Base-by-base conservation (phyloP, 768 basidiomycete genomes). In the Paxillus involutus region DNA sequence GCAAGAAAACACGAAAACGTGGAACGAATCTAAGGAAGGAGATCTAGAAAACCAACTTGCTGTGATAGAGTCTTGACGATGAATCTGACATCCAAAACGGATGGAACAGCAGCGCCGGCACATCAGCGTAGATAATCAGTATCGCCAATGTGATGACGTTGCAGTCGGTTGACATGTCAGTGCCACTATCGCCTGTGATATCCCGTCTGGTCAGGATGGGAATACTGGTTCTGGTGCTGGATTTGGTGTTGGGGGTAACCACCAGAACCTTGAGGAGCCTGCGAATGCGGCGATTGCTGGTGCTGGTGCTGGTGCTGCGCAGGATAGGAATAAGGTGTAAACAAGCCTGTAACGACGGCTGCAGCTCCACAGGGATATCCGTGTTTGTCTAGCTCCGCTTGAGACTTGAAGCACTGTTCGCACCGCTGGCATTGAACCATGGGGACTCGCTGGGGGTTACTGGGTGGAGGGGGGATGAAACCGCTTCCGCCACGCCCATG, bases 361-460 rank as follows among this genome's bases (percentile, higher is more conserved):
- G 44, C 49, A 9, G 44, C 55, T 8, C 62, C 58, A 47, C 64
- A 63, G n/a, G 40, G 47, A 13, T 55, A 4, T 11, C 44, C 39
- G 35, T 67, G 59, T n/a, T 13, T 14, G 24, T 49, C 49, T 3
- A 58, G 39, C 9, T 58, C 62, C 24, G 35, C 21, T 6, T 49
- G 59, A 17, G 56, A 56, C 19, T 37, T 5, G 21, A 58, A 58
- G 3, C 14, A n/a, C 3, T 53, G 26, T 24, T 21, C 29, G n/a
- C 63, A 64, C n/a, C 61, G 64, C 36, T 32, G 19, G 39, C 64
- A 66, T 16, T 19, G 42, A 16, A 45, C 41, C 13, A 19, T 8
- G 35, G 45, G 3, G 9, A 33, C 6, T 29, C 37, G 3, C 29
- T 48, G 37, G 17, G 48, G 13, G 44, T 13, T 29, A 36, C 43